A percentile compares a stretch with the other conserved stretches of the same genome.
Conservation (phyloP, 441 rosid species). For the Pelargonium cotyledonis region DNA sequence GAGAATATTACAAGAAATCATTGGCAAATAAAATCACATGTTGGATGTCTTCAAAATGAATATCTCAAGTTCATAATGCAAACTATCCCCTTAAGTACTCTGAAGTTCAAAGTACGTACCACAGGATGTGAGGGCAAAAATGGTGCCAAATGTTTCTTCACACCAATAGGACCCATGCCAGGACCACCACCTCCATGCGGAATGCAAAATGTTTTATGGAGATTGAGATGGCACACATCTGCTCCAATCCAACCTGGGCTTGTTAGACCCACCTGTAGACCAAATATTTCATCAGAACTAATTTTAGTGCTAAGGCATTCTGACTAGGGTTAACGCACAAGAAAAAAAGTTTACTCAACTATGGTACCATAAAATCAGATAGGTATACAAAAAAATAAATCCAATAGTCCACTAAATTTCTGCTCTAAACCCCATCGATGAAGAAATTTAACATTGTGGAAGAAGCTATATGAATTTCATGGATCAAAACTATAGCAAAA, state of each 20-base stretch:
- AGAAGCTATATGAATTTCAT: too few species aligned
- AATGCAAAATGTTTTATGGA: slow-evolving; percentile 95
- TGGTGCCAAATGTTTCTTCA: slow-evolving; percentile 90
- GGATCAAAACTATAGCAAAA: not conserved
- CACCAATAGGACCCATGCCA: slow-evolving; percentile 99
- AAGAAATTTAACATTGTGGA: too few species aligned
- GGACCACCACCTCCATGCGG: slow-evolving; percentile 99
- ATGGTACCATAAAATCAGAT: slow-evolving; percentile 6
- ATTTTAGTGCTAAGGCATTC: not conserved
- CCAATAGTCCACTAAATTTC: too few species aligned
- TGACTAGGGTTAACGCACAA: not conserved
- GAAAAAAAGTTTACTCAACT: too few species aligned
- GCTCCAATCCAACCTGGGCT: slow-evolving; percentile 98
- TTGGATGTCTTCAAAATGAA: too few species aligned
- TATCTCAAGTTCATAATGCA: too few species aligned
- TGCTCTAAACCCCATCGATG: too few species aligned
- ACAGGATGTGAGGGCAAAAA: slow-evolving; percentile 94
- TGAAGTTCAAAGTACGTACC: slow-evolving; percentile 37
- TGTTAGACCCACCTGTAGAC: slow-evolving; percentile 81
- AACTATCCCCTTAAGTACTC: not conserved
- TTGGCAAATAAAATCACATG: too few species aligned
- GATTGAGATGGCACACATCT: slow-evolving; percentile 96
- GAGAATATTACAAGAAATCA: too few species aligned
- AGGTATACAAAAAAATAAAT: not conserved
- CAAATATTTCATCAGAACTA: slow-evolving; percentile 19